Percentiles rank a stretch among this genome's conserved stretches.
These are phyloP conservation scores for Zygoascus ofunaensis DNA, from an alignment of 805 yeast genomes.

Conservation along the genomic window DNA sequence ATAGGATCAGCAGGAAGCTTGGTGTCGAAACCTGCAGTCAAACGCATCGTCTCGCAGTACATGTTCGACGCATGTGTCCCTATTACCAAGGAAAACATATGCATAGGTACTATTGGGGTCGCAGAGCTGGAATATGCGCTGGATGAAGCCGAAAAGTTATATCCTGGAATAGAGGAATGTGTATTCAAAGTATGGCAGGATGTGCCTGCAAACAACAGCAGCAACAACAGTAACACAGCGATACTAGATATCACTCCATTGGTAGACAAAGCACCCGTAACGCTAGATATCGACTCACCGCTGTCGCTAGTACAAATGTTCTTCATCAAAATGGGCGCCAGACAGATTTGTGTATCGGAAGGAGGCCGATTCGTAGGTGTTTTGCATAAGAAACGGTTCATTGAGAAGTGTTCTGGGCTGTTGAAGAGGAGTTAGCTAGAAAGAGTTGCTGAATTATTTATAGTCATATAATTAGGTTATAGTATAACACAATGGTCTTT, in stretches of 20 bases:
- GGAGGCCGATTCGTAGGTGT: conserved; percentile 43
- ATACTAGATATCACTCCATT: conserved; percentile 33
- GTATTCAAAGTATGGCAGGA: conserved; percentile 2
- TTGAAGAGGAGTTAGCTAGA: not conserved
- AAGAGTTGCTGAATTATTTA: not conserved
- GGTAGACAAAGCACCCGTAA: conserved; percentile 40
- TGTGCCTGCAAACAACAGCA: not conserved
- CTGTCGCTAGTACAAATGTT: conserved; percentile 42
- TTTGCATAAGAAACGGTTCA: conserved; percentile 44
- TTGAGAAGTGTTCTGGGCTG: conserved; percentile 28
- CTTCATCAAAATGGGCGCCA: conserved; percentile 43
- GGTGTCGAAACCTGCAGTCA: conserved; percentile 18
- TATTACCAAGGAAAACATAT: conserved; percentile 30
- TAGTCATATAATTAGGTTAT: not conserved
- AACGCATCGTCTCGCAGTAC: conserved; percentile 30
- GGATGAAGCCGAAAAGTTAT: conserved; percentile 23
- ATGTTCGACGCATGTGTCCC: conserved; percentile 48
- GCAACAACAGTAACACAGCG: not conserved
- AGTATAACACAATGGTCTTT: no score
- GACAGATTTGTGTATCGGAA: conserved; percentile 39
- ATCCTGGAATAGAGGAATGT: not conserved
- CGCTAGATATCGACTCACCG: conserved; percentile 40
- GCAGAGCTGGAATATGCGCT: conserved; percentile 45
- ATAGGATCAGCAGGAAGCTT: not conserved
- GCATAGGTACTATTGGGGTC: conserved; percentile 41